A percentile compares a stretch with the other conserved stretches of the same genome.
phyloP scores from a whole-genome alignment of 2,329 filamentous ascomycete species.

The Fusarium secorum region DNA sequence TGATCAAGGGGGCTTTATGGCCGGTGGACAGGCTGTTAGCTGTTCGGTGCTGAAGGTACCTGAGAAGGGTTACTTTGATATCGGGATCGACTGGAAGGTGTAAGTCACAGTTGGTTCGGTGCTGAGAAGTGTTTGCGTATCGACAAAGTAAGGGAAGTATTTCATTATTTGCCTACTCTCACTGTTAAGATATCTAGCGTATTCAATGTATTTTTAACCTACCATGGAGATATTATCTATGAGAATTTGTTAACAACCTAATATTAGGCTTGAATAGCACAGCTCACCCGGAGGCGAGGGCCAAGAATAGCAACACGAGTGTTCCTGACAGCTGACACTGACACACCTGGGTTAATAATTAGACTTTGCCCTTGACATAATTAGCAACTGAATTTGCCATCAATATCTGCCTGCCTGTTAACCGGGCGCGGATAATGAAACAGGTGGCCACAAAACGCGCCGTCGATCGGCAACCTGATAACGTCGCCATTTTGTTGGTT shows the following conservation, averaged over 20 bases:
- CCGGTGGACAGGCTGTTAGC: conserved; percentile 2
- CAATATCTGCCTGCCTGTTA: neutral
- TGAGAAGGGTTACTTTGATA: conserved; percentile 28
- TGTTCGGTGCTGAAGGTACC: conserved; percentile 37
- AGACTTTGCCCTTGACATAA: neutral
- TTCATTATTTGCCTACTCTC: neutral
- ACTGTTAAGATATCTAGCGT: neutral
- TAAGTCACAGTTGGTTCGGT: neutral
- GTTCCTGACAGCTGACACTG: neutral
- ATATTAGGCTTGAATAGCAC: neutral
- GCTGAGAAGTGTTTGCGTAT: neutral
- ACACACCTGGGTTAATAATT: neutral
- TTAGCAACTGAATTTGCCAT: neutral
- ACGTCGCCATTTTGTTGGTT: neutral
- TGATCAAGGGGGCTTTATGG: conserved; percentile 32
- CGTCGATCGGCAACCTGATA: neutral
- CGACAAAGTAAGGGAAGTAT: neutral
- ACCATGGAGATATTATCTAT: neutral
- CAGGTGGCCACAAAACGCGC: neutral
- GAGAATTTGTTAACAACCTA: neutral
- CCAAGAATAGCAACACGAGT: conserved; percentile 9
- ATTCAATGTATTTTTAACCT: neutral
- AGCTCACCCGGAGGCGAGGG: neutral
- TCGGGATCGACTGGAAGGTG: conserved; percentile 29
- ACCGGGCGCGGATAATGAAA: conserved; percentile 20